phyloP scores from a whole-genome alignment of 495 filamentous ascomycete species.

The Venustampulla echinocandica region DNA sequence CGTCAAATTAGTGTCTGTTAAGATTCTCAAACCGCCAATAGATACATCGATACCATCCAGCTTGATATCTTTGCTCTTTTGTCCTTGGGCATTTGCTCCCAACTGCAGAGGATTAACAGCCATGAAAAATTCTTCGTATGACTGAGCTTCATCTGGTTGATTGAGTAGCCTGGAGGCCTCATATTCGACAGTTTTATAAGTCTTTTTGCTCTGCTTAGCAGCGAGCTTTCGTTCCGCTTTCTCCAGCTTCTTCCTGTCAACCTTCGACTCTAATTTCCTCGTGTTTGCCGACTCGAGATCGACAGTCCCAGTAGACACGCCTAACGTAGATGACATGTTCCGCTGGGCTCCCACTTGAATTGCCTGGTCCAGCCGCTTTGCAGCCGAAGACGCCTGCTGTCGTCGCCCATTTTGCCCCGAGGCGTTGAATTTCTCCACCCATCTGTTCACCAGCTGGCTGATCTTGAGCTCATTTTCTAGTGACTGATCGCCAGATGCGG shows the following conservation, averaged over 20 bases:
- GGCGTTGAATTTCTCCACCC: constrained; percentile 71
- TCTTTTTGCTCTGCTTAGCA: constrained; percentile 97
- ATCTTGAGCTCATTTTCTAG: constrained; percentile 67
- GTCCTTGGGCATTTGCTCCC: constrained; percentile 50
- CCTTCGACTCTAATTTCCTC: constrained; percentile 91
- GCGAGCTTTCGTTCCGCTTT: constrained; percentile 97
- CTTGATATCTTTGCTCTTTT: constrained; percentile 99
- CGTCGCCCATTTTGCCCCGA: constrained; percentile 60
- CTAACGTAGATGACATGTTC: constrained; percentile 91
- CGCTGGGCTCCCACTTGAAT: constrained; percentile 91
- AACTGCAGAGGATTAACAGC: constrained; percentile 92
- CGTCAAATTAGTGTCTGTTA: constrained; percentile 82
- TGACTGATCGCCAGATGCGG: constrained; percentile 73
- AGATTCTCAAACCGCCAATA: constrained; percentile 79
- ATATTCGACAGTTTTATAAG: constrained; percentile 95
- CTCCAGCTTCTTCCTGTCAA: constrained; percentile 98
- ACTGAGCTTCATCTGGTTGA: constrained; percentile 73
- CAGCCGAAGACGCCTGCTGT: constrained; percentile 59
- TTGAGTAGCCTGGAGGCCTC: constrained; percentile 88
- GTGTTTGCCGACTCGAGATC: constrained; percentile 89
- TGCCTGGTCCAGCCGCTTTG: constrained; percentile 83
- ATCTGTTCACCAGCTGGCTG: constrained; percentile 78
- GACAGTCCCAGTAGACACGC: constrained; percentile 71
- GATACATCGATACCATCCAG: constrained; percentile 90
- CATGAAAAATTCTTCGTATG: constrained; percentile 99